Percentiles rank a stretch among this genome's conserved stretches.
phyloP scores from a whole-genome alignment of 208 protist species.

The Leishmania guyanensis region DNA sequence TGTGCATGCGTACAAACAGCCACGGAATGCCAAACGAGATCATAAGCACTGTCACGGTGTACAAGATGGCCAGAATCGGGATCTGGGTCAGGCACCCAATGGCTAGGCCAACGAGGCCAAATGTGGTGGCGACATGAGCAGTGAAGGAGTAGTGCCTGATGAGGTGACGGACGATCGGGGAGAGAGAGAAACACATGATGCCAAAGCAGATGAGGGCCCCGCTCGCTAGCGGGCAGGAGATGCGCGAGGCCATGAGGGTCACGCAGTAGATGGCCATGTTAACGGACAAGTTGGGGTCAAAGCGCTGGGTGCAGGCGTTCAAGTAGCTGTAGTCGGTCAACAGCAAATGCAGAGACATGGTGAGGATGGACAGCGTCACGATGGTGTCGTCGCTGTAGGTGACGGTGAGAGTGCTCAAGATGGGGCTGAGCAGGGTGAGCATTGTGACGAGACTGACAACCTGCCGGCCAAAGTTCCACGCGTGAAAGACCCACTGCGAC shows the following conservation, averaged over 20 bases:
- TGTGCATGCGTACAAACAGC: slow-evolving; percentile 79
- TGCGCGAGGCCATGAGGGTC: slow-evolving; percentile 87
- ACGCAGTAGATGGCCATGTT: slow-evolving; percentile 86
- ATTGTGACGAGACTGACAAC: slow-evolving; percentile 58
- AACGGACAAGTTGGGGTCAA: slow-evolving; percentile 68
- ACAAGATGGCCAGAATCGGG: slow-evolving; percentile 63
- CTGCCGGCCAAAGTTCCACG: slow-evolving; percentile 52
- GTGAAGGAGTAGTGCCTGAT: slow-evolving; percentile 60
- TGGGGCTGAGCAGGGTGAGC: slow-evolving; percentile 76
- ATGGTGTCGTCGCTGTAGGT: slow-evolving; percentile 92
- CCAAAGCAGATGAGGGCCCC: slow-evolving; percentile 85
- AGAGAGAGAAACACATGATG: slow-evolving; percentile 84
- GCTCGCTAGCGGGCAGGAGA: slow-evolving; percentile 61
- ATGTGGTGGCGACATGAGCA: slow-evolving; percentile 71
- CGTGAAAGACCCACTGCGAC: slow-evolving; percentile 38
- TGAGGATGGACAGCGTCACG: slow-evolving; percentile 76
- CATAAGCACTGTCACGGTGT: slow-evolving; percentile 44
- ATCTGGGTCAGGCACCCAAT: slow-evolving; percentile 61
- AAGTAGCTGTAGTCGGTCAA: slow-evolving; percentile 88
- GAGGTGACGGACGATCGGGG: slow-evolving; percentile 74
- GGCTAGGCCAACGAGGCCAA: slow-evolving; percentile 57
- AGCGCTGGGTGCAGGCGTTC: slow-evolving; percentile 71
- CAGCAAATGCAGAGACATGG: slow-evolving; percentile 80
- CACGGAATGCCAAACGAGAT: slow-evolving; percentile 81
- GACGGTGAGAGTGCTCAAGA: slow-evolving; percentile 83